Base-by-base conservation (phyloP, 106 monocot genomes). In the Ottelia alismoides region DNA sequence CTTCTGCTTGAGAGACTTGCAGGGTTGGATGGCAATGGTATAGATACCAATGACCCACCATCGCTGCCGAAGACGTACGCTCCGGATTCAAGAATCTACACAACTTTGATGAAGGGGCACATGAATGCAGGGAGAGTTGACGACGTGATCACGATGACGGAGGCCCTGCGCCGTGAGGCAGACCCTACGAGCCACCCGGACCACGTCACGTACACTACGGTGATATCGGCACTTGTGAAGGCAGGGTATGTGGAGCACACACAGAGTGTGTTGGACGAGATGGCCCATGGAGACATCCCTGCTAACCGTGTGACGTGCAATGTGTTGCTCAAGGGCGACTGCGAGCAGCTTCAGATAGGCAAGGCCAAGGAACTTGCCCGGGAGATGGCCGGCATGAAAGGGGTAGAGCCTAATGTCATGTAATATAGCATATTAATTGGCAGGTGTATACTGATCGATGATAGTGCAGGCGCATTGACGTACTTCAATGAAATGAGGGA, bases 101-200 rank as follows among this genome's bases (percentile, higher is more conserved):
- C 87, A 6, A 93, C 87, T 2, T 48, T 93, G 49, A 88, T 93
- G 93, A 93, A 93, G 59, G 93, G 93, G 0, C 88, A 93, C 74
- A 84, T 88, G 87, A 87, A 78, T 23, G 67, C 50, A 23, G 87
- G 87, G 11, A 62, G 87, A 2, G 65, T 81, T 0, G 70, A 84
- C 29, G 87, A 87, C n/a, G 93, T 93, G 6, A 67, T 93, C 20
- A 49, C 69, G 28, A 84, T 73, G 67, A 53, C 76, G n/a, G 59
- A 63, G 1, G 93, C 88, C 17, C 87, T 93, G 93, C 69, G 70
- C 66, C 57, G 51, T 18, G 87, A 93, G 62, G 56, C 63, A 0
- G 70, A 80, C 19, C 75, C 83, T 0, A 56, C 63, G 3, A 73
- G 87, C 59, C 87, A 56, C 19, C 93, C 93, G 2, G 87, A 93